A percentile compares a stretch with the other conserved stretches of the same genome.
Evolutionary conservation across 2,329 filamentous ascomycete genomes (phyloP).

Genomic region (Diplodia sapinea): DNA sequence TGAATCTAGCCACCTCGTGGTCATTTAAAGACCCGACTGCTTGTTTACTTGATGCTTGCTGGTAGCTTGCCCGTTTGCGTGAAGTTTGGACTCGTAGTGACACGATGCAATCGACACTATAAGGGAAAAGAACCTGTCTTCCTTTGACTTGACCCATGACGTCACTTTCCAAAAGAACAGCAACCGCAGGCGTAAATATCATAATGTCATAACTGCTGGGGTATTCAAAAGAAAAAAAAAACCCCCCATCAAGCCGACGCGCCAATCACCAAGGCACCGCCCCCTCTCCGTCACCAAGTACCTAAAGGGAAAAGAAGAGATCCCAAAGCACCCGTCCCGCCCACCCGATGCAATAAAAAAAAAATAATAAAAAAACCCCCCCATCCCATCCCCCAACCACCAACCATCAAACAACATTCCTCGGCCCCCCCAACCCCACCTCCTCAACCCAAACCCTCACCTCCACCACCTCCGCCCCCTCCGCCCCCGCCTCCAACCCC

Average conservation of each 20-base stretch:
- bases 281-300: no score
- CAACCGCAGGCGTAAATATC: not conserved
- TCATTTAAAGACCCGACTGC: no score
- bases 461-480: not conserved
- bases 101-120: no score
- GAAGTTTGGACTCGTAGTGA: no score
- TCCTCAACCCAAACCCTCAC: constrained; percentile 24
- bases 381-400: no score
- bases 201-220: not conserved
- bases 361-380: not conserved
- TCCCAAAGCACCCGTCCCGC: no score
- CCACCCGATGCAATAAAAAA: not conserved
- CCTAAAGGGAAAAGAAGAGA: not conserved
- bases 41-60: no score
- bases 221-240: not conserved
- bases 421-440: constrained; percentile 6
- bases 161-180: not conserved
- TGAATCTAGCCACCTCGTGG: no score
- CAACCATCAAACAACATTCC: constrained; percentile 1
- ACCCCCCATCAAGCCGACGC: not conserved
- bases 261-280: no score
- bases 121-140: no score
- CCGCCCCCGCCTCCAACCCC: not conserved
- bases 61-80: no score
- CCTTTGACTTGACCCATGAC: no score